phyloP scores from a whole-genome alignment of 768 basidiomycete genomes.

The Cyclocybe cylindracea region DNA sequence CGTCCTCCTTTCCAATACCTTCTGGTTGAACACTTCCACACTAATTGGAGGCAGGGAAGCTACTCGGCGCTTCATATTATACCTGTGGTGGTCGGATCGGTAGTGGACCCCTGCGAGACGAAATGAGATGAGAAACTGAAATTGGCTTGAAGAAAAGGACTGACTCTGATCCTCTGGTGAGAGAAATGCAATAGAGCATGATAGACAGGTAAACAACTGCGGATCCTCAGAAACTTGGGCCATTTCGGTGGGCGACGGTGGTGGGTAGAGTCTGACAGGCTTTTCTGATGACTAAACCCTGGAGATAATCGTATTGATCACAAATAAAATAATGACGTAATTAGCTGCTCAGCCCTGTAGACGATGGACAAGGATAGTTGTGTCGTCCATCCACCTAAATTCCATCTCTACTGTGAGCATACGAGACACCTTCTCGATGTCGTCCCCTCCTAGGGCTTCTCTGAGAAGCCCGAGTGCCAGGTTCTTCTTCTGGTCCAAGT shows the following conservation, averaged over 20 bases:
- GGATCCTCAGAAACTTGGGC: constrained; percentile 20
- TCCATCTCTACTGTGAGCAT: constrained; percentile 50
- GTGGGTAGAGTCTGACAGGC: constrained; percentile 7
- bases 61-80: constrained; percentile 97
- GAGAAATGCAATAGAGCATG: constrained; percentile 86
- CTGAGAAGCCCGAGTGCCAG: constrained; percentile 44
- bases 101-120: constrained; percentile 73
- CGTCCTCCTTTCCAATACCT: constrained; percentile 75
- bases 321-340: constrained; percentile 16
- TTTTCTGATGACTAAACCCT: constrained; percentile 9
- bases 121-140: constrained; percentile 4
- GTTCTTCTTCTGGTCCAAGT: constrained; percentile 19
- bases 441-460: constrained; percentile 44
- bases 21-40: constrained; percentile 78
- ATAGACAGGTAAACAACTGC: constrained; percentile 80
- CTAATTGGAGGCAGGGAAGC: constrained; percentile 87
- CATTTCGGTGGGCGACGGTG: constrained; percentile 28
- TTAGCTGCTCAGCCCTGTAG: constrained; percentile 17
- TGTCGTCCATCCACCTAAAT: constrained; percentile 60
- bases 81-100: constrained; percentile 92
- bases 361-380: constrained; percentile 46
- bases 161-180: constrained; percentile 82
- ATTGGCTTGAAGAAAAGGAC: constrained; percentile 23
- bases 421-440: constrained; percentile 40
- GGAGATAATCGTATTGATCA: constrained; percentile 16